These are phyloP conservation scores for Lodderomyces theae DNA, from an alignment of 1,139 yeast species.

Conservation along the genomic window DNA sequence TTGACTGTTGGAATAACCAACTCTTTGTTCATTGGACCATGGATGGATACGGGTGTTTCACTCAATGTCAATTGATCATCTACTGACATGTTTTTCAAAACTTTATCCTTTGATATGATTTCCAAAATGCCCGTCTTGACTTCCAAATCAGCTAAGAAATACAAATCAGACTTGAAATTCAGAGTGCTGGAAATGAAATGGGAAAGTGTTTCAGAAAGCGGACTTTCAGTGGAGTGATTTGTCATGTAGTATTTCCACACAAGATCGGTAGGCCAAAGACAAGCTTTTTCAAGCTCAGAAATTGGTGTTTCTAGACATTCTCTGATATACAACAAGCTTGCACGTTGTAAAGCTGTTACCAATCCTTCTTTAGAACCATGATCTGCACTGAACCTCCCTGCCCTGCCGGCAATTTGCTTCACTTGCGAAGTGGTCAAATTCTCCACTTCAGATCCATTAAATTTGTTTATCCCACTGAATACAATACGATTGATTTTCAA, in stretches of 20 bases:
- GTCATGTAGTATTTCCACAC: slow-evolving; percentile 59
- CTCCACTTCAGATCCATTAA: slow-evolving; percentile 56
- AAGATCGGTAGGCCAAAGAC: slow-evolving; percentile 68
- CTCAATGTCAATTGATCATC: slow-evolving; percentile 59
- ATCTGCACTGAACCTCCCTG: slow-evolving; percentile 66
- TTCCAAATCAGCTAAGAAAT: slow-evolving; percentile 44
- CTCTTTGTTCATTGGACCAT: slow-evolving; percentile 14
- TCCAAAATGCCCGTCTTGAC: slow-evolving; percentile 42
- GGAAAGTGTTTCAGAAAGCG: slow-evolving; percentile 42
- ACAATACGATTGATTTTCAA: slow-evolving; percentile 77
- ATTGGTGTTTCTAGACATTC: slow-evolving; percentile 47
- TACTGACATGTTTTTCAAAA: slow-evolving; percentile 26
- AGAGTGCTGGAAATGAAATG: slow-evolving; percentile 43
- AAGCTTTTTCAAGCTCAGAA: slow-evolving; percentile 50
- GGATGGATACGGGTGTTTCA: slow-evolving; percentile 54
- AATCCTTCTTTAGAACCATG: slow-evolving; percentile 51
- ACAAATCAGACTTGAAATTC: slow-evolving; percentile 26
- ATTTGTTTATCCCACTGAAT: slow-evolving; percentile 67
- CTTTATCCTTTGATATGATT: slow-evolving; percentile 39
- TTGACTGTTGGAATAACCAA: slow-evolving; percentile 22
- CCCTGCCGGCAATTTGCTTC: slow-evolving; percentile 95
- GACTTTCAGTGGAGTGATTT: slow-evolving; percentile 46
- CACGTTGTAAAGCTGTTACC: slow-evolving; percentile 51
- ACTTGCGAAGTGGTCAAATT: slow-evolving; percentile 61
- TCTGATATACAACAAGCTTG: slow-evolving; percentile 43